A percentile compares a stretch with the other conserved stretches of the same genome.
These are phyloP conservation scores for Rhododendron ovatum DNA, from an alignment of 148 eudicot species.

Conservation along the genomic window DNA sequence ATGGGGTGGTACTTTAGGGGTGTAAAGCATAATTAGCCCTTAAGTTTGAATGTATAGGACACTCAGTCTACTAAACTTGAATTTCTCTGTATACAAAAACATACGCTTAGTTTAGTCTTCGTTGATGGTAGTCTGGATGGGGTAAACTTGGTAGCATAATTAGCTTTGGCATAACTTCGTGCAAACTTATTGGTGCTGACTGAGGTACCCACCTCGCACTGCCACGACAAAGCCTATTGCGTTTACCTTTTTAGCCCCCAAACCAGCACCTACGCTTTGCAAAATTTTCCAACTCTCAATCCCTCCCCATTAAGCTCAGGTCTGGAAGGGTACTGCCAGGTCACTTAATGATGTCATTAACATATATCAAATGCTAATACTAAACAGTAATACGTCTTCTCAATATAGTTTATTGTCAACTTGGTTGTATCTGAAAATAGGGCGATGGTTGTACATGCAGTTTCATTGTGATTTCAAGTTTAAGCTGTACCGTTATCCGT, in stretches of 20 bases:
- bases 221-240: background rate
- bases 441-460: background rate
- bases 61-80: background rate
- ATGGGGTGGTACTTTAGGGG: background rate
- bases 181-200: background rate
- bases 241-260: background rate
- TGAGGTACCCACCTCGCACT: background rate
- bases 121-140: background rate
- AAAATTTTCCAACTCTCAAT: background rate
- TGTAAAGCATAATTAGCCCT: background rate
- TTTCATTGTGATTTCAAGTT: background rate
- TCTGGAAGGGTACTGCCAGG: background rate
- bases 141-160: background rate
- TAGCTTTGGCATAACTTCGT: background rate
- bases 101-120: background rate
- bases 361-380: background rate
- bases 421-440: background rate
- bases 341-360: background rate
- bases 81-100: background rate
- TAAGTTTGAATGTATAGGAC: background rate
- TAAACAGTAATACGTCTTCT: background rate
- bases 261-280: background rate
- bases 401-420: background rate
- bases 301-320: background rate
- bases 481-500: background rate